Conservation (phyloP, 345 rosid genomes). For the Ceriops decandra region DNA sequence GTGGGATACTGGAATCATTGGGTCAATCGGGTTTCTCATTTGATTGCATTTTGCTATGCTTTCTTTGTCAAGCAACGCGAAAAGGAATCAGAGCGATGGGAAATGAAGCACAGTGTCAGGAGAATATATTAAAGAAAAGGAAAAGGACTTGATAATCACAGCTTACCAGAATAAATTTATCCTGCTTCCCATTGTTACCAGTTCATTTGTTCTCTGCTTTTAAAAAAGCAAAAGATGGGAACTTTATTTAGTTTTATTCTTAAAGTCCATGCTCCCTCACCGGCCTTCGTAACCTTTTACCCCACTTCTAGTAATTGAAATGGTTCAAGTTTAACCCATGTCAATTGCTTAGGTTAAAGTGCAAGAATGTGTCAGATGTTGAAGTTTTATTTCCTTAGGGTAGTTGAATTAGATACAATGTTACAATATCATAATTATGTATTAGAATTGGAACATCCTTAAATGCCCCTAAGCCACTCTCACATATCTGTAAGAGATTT, state of each 20-base stretch:
- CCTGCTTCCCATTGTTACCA: neutral
- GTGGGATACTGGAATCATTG: conserved; percentile 14
- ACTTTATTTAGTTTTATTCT: neutral
- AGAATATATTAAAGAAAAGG: conserved; percentile 32
- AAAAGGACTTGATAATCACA: conserved; percentile 35
- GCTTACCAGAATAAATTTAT: conserved; percentile 39
- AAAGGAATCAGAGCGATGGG: conserved; percentile 7
- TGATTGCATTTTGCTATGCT: conserved; percentile 16
- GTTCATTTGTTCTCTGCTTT: neutral
- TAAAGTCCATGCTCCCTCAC: neutral
- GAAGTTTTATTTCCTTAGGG: conserved; percentile 23
- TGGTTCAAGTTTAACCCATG: neutral
- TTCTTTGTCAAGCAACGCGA: conserved; percentile 41
- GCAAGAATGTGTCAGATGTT: conserved; percentile 8
- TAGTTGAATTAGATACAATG: conserved; percentile 22
- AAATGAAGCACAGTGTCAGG: conserved; percentile 24
- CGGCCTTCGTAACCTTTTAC: neutral
- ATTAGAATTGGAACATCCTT: conserved; percentile 13
- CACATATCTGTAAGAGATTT: too few species aligned
- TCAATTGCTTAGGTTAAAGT: neutral
- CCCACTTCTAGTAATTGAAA: too few species aligned
- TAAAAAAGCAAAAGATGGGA: conserved; percentile 2
- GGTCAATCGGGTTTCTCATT: conserved; percentile 14
- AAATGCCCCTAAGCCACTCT: neutral
- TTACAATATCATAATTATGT: conserved; percentile 13